Base-by-base conservation (phyloP, 2,329 filamentous ascomycete species). In the Metarhizium guizhouense region DNA sequence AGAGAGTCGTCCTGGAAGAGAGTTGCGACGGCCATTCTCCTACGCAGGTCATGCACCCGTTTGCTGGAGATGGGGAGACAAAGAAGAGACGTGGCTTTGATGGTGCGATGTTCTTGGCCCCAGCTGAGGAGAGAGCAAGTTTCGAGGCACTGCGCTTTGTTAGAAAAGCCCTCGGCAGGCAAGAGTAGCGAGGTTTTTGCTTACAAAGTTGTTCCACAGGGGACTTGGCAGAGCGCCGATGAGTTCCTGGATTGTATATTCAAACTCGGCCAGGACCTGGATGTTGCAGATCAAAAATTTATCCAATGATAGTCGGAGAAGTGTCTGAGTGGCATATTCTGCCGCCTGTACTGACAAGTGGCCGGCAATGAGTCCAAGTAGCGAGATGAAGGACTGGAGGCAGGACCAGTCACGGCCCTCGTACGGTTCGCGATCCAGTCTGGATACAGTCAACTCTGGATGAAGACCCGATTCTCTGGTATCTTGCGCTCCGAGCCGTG, bases 21-120 rank as follows among this genome's bases (percentile, higher is more conserved):
- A 60, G 83, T 85, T 1, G 80, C 77, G 5, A 86, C 72, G 3
- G 88, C 86, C 7, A 94, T 75, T 38, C 85, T 76, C 11, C 86
- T 78, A 36, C 85, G 80, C 32, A 93, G 72, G 40, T 85, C 79
- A 58, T 86, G 79, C 1, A 80, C 69, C 16, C 68, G 68, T 0
- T 73, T 62, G 3, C 73, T 76, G 6, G 72, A 74, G 10, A 79
- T 71, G 0, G 87, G 82, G 16, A 93, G 75, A 47, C 78, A 76
- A 18, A 76, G 70, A 11, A 90, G 72, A 4, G 85, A 72, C 48
- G 82, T 79, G 54, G 77, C 75, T 54, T 83, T 80, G 2, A 89
- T 71, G 76, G 68, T 59, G 77, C 75, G 32, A 67, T 70, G 43
- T 48, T 64, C 63, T 56, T 85, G 72, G 47, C 72, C 73, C 20